Evolutionary conservation across 1,139 yeast genomes (phyloP).

Genomic region (Candida sojae): DNA sequence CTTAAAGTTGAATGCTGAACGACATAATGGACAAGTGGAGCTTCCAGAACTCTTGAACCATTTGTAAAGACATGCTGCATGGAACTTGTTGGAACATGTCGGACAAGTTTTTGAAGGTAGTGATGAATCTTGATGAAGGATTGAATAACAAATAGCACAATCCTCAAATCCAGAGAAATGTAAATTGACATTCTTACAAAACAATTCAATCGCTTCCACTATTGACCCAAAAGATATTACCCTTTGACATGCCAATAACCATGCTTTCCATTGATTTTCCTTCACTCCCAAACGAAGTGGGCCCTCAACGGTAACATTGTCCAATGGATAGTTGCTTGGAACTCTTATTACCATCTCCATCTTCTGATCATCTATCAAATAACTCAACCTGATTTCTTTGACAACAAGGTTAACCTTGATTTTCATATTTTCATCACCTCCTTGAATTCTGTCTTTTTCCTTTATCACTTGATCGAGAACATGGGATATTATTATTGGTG

Average conservation of each 20-base stretch:
- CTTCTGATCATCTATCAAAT: conserved; percentile 84
- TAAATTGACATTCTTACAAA: conserved; percentile 75
- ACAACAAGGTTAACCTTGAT: conserved; percentile 63
- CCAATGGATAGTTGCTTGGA: conserved; percentile 33
- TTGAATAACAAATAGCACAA: conserved; percentile 94
- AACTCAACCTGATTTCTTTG: conserved; percentile 72
- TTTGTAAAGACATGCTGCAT: conserved; percentile 93
- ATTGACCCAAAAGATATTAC: conserved; percentile 79
- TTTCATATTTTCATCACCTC: conserved; percentile 51
- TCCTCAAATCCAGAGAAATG: conserved; percentile 94
- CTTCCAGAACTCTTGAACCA: conserved; percentile 97
- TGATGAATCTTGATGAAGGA: conserved; percentile 86
- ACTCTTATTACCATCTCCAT: conserved; percentile 71
- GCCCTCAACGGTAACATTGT: conserved; percentile 61
- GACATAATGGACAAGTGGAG: conserved; percentile 92
- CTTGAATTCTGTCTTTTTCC: conserved; percentile 34
- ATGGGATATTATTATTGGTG: conserved; percentile 61
- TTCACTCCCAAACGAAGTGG: conserved; percentile 83
- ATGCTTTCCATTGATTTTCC: conserved; percentile 92
- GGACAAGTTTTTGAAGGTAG: conserved; percentile 86
- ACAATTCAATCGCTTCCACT: conserved; percentile 77
- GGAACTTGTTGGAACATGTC: conserved; percentile 92
- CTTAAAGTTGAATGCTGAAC: conserved; percentile 68
- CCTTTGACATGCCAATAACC: conserved; percentile 89
- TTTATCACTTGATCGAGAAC: conserved; percentile 59